Evolutionary conservation across 2,329 filamentous ascomycete genomes (phyloP).

Genomic region (Stenocarpella maydis): DNA sequence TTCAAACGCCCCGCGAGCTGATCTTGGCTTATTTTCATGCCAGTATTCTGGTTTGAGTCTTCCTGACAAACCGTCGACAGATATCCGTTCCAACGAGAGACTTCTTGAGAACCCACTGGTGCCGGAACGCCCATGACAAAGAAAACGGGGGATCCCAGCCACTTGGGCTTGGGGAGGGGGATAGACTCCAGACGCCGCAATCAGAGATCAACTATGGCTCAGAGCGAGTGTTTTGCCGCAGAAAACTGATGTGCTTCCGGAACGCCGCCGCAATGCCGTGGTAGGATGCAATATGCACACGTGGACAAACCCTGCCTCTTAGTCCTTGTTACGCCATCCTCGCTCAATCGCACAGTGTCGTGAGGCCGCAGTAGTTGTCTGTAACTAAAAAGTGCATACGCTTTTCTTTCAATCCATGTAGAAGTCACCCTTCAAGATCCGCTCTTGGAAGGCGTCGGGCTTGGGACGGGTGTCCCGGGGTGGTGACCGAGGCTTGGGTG

Average conservation of each 20-base stretch:
- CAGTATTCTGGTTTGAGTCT: constrained; percentile 4
- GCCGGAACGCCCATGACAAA: not conserved
- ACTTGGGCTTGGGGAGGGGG: not conserved
- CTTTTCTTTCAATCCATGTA: constrained; percentile 82
- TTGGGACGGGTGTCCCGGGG: constrained; percentile 62
- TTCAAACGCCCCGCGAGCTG: constrained; percentile 3
- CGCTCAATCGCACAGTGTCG: not conserved
- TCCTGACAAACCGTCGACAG: constrained; percentile 9
- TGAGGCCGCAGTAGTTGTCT: constrained; percentile 9
- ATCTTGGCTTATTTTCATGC: not conserved
- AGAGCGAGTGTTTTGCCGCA: constrained; percentile 17
- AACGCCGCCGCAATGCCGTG: constrained; percentile 22
- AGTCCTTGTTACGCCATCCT: not conserved
- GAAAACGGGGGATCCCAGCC: not conserved
- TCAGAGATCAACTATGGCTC: constrained; percentile 20
- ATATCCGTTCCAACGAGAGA: constrained; percentile 12
- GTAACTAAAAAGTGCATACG: not conserved
- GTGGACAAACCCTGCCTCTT: constrained; percentile 7
- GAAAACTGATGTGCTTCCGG: not conserved
- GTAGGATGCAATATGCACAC: not conserved
- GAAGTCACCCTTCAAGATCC: constrained; percentile 97
- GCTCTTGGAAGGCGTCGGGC: constrained; percentile 94
- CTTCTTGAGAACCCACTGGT: not conserved
- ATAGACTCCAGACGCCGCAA: not conserved
- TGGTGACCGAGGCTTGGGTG: constrained; percentile 55